Evolutionary conservation across 257 asterid species (phyloP), one percentile per base, ranked within the genome.

Genomic region (Primulina eburnea): DNA sequence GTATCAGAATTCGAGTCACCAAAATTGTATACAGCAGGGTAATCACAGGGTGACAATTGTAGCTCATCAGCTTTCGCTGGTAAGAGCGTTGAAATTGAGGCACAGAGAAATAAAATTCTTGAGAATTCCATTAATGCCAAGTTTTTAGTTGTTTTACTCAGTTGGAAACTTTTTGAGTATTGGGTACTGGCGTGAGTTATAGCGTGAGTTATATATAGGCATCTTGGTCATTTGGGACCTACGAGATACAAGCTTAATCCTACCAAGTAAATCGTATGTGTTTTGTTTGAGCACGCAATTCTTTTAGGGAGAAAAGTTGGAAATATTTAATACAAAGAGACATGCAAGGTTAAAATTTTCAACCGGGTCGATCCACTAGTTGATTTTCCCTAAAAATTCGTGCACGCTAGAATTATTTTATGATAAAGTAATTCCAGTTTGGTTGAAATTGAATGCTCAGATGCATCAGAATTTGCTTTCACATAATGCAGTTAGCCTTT

Each of bases 1-100:
- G 93, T 87, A 68, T 89, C 93, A 0, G 96, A 84, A 62, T 89
- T 89, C 0, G 96, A 89, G 47, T 89, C 94, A 0, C 96, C 94
- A 8, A 89, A 89, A 72, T 84, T 84, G 84, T 78, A 87, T 57
- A 87, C 62, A 16, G 90, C 90, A 6, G 89, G 80, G 75, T 35
- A 85, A 10, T 65, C 52, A 71, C 96, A 85, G 24, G 69, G n/a
- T 3, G 75, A 32, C n/a, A 65, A 40, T 4, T 4, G 38, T 6
- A 32, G 8, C 9, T 64, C 68, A 14, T 61, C 56, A 26, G 71
- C 79, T 59, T 78, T 53, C 30, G 62, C 14, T 33, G 18, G 26
- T 4, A 71, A 34, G 30, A 63, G 20, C 10, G 68, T 59, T 38
- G 77, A 55, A 17, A 71, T 29, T 32, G 64, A 17, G 40, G 24